These are phyloP conservation scores for Pinus taeda DNA, from an alignment of 75 land plant species.

Conservation along the genomic window DNA sequence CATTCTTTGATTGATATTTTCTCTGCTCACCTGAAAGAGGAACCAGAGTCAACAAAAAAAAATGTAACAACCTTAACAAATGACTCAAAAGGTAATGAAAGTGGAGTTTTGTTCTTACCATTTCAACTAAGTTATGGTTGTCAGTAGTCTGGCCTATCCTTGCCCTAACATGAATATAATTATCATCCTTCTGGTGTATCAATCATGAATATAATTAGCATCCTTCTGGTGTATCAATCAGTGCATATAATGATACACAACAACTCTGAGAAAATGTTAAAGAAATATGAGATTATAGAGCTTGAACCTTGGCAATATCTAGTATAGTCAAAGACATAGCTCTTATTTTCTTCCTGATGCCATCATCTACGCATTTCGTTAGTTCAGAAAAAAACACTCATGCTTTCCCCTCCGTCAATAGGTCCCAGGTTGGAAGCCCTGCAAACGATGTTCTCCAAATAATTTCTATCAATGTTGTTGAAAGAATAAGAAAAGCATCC, in stretches of 20 bases:
- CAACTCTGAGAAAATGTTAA: conserved; percentile 1
- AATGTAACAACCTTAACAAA: neutral
- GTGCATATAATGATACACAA: neutral
- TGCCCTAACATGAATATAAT: conserved; percentile 26
- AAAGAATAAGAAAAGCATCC: conserved; percentile 6
- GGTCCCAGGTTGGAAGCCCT: neutral
- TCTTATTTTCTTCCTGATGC: conserved; percentile 1
- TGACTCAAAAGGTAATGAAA: neutral
- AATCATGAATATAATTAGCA: conserved; percentile 21
- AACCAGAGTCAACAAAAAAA: neutral
- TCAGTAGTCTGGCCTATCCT: conserved; percentile 29
- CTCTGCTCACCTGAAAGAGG: conserved; percentile 33
- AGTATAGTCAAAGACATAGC: neutral
- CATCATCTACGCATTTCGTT: neutral
- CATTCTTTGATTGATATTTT: conserved; percentile 49
- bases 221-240: conserved; percentile 20
- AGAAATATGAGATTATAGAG: neutral
- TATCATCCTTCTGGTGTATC: conserved; percentile 27
- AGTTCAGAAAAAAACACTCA: neutral
- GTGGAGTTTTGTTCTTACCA: conserved; percentile 1
- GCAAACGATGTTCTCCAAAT: neutral
- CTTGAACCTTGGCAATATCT: neutral
- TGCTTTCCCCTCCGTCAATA: neutral
- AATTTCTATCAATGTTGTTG: conserved; percentile 1
- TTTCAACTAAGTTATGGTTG: conserved; percentile 29